Percentiles rank a stretch among this genome's conserved stretches.
phyloP scores from a whole-genome alignment of 75 land plant species.

The Gnetum montanum region DNA sequence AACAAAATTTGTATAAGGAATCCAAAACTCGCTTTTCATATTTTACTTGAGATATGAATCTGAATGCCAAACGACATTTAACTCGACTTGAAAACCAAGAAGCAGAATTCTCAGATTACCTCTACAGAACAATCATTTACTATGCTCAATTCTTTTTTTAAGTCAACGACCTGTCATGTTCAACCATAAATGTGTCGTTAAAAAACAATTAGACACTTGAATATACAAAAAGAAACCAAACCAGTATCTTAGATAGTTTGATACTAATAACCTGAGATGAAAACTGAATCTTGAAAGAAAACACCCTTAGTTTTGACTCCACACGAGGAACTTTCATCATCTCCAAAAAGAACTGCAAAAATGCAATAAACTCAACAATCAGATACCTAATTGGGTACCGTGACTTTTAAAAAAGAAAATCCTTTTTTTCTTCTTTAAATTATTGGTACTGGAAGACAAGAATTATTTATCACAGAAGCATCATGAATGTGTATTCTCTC shows the following conservation, averaged over 20 bases:
- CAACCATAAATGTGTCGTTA: background rate
- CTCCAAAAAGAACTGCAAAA: slow-evolving; percentile 80
- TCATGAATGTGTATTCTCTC: background rate
- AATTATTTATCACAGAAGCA: background rate
- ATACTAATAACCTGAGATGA: slow-evolving; percentile 66
- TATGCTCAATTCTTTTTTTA: slow-evolving; percentile 49
- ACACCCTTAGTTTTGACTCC: slow-evolving; percentile 87
- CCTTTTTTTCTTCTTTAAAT: background rate
- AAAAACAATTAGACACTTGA: slow-evolving; percentile 2
- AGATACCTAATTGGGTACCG: too few relatives aligned
- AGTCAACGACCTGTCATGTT: slow-evolving; percentile 63
- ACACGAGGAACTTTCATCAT: slow-evolving; percentile 94
- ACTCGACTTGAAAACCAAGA: too few relatives aligned
- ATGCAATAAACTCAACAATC: background rate
- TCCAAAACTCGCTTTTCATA: background rate
- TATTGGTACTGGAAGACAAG: background rate
- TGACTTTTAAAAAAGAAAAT: too few relatives aligned
- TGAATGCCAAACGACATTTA: too few relatives aligned
- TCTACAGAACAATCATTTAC: slow-evolving; percentile 74
- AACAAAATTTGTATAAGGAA: background rate
- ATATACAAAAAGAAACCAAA: background rate
- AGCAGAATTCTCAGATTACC: too few relatives aligned
- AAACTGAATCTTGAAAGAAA: slow-evolving; percentile 91
- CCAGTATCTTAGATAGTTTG: too few relatives aligned
- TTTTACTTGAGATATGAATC: background rate